Conservation (phyloP, 352 stramenopile species). For the Globisporangium apiculatum region DNA sequence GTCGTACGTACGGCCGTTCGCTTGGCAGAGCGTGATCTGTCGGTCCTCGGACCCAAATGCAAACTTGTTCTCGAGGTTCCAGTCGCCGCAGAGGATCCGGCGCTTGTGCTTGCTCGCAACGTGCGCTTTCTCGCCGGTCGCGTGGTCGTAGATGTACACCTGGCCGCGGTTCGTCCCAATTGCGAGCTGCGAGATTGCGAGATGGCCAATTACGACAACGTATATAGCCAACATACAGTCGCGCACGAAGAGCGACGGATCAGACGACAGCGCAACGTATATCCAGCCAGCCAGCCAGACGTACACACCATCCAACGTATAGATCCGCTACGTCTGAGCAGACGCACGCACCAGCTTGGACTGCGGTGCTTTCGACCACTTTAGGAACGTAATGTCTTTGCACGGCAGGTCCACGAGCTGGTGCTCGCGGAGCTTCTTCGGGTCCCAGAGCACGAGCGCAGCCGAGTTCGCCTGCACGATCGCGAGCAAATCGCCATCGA, state of each 20-base stretch:
- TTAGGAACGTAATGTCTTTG: constrained; percentile 72
- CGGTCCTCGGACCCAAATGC: constrained; percentile 72
- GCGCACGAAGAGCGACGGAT: too few species aligned
- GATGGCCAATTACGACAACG: too few species aligned
- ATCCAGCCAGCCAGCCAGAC: not conserved
- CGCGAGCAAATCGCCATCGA: constrained; percentile 56
- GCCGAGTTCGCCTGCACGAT: constrained; percentile 74
- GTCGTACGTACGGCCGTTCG: constrained; percentile 55
- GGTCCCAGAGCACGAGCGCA: constrained; percentile 65
- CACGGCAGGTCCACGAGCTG: constrained; percentile 61
- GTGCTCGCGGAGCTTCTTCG: constrained; percentile 50
- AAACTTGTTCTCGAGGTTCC: constrained; percentile 79
- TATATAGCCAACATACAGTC: too few species aligned
- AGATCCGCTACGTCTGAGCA: not conserved
- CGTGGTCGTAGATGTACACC: constrained; percentile 75
- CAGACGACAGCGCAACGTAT: too few species aligned
- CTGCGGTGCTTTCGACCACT: constrained; percentile 66
- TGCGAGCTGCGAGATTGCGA: constrained; percentile 24
- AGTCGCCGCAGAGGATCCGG: constrained; percentile 71
- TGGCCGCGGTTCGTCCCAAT: constrained; percentile 67
- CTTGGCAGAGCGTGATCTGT: constrained; percentile 71
- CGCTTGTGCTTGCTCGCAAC: constrained; percentile 73
- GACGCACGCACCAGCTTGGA: constrained; percentile 34
- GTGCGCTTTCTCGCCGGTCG: constrained; percentile 39
- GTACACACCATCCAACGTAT: not conserved